These are phyloP conservation scores for Plasmodium falciparum DNA, from an alignment of 169 alveolate genomes.

Conservation along the genomic window DNA sequence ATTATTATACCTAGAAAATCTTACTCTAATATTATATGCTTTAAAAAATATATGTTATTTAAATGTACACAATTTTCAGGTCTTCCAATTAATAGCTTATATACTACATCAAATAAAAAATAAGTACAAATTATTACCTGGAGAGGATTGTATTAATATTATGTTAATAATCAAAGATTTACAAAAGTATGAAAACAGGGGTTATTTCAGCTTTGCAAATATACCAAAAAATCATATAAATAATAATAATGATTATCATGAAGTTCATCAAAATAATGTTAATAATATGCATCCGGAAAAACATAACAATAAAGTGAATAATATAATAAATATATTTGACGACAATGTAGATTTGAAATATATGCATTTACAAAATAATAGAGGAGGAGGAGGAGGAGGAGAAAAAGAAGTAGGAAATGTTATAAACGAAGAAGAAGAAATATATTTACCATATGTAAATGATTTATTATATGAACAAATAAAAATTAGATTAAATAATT, in stretches of 20 bases:
- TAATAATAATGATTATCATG: neutral
- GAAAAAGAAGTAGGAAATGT: too few relatives aligned
- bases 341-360: constrained; percentile 12
- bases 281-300: neutral
- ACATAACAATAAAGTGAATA: neutral
- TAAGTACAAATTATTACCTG: constrained; percentile 47
- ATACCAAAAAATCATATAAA: neutral
- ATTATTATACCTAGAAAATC: constrained; percentile 52
- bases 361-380: neutral
- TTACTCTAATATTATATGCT: constrained; percentile 51
- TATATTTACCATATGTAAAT: constrained; percentile 46
- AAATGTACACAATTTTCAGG: constrained; percentile 36
- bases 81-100: constrained; percentile 41
- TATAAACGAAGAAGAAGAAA: constrained; percentile 32
- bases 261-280: neutral
- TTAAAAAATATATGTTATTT: constrained; percentile 58
- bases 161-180: constrained; percentile 54
- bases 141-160: constrained; percentile 71
- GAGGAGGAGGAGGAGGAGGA: too few relatives aligned
- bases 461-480: constrained; percentile 73
- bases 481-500: constrained; percentile 46
- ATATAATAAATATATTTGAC: constrained; percentile 41
- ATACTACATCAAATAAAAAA: constrained; percentile 33
- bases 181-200: constrained; percentile 20
- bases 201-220: constrained; percentile 13